Evolutionary conservation across 768 basidiomycete species (phyloP).

Genomic region (Phanerodontia chrysosporium): DNA sequence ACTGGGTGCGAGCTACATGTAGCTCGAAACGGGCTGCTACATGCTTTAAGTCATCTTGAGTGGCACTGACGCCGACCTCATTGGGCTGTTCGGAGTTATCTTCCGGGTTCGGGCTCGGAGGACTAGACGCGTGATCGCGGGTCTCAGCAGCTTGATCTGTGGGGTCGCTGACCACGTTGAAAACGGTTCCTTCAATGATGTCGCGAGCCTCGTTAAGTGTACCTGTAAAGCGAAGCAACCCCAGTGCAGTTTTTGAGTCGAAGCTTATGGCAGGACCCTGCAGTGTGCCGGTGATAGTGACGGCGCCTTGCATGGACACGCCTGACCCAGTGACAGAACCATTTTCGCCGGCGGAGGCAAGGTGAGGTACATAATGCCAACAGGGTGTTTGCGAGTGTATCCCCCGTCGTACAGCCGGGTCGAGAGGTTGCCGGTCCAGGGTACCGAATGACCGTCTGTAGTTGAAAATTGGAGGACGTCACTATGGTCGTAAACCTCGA

Average conservation of each 20-base stretch:
- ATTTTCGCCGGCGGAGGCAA: neutral
- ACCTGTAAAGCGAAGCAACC: neutral
- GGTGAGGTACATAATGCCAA: neutral
- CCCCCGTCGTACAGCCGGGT: neutral
- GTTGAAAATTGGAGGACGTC: neutral
- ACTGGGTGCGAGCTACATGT: too few relatives aligned
- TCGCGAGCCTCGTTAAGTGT: neutral
- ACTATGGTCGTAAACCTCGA: constrained; percentile 1
- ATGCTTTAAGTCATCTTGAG: too few relatives aligned
- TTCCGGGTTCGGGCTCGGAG: neutral
- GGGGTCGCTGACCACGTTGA: neutral
- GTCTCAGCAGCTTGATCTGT: neutral
- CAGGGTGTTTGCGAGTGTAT: neutral
- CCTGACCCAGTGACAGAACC: neutral
- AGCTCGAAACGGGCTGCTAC: too few relatives aligned
- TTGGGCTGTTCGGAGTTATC: too few relatives aligned
- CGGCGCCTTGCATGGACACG: neutral
- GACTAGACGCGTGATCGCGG: neutral
- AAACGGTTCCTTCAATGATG: neutral
- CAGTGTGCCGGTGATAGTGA: neutral
- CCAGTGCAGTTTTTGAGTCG: neutral
- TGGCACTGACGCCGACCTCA: too few relatives aligned
- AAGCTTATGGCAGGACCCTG: neutral
- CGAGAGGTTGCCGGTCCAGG: neutral
- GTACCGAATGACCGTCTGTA: too few relatives aligned